phyloP scores from a whole-genome alignment of 2,329 filamentous ascomycete genomes.

The Alternaria sp. region DNA sequence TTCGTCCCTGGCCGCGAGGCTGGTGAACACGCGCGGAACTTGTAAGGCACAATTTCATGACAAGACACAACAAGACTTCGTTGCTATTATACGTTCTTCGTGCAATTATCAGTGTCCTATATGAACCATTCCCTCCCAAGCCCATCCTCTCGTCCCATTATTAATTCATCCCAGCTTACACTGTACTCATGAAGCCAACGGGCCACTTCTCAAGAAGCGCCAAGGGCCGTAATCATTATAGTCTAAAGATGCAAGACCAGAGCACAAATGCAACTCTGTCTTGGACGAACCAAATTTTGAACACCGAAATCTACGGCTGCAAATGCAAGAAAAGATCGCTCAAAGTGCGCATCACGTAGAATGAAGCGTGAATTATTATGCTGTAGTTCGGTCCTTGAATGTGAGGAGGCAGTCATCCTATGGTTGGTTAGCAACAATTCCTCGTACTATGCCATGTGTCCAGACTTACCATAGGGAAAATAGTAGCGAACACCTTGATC shows the following conservation, averaged over 20 bases:
- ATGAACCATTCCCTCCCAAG: background rate
- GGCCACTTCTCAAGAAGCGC: constrained; percentile 19
- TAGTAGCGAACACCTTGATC: constrained; percentile 98
- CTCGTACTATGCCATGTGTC: background rate
- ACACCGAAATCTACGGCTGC: constrained; percentile 24
- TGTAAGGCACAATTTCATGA: background rate
- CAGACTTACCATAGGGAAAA: constrained; percentile 87
- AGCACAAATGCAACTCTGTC: constrained; percentile 17
- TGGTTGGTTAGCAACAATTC: constrained; percentile 23
- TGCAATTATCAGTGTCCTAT: constrained; percentile 24
- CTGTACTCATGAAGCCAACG: constrained; percentile 26
- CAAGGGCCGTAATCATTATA: constrained; percentile 39
- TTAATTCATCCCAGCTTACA: constrained; percentile 21
- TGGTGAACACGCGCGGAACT: background rate
- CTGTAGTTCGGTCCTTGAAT: constrained; percentile 60
- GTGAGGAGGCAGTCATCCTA: constrained; percentile 86
- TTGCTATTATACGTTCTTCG: constrained; percentile 1
- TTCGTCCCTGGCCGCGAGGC: background rate
- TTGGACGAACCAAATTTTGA: constrained; percentile 29
- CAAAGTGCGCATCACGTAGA: constrained; percentile 31
- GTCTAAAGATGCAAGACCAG: constrained; percentile 31
- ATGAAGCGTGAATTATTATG: constrained; percentile 23
- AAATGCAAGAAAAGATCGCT: constrained; percentile 36
- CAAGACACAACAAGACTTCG: background rate
- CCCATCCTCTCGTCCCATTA: constrained; percentile 10